These are phyloP conservation scores for Cutaneotrichosporon curvatum DNA, from an alignment of 1,284 basidiomycete species.

Conservation along the genomic window DNA sequence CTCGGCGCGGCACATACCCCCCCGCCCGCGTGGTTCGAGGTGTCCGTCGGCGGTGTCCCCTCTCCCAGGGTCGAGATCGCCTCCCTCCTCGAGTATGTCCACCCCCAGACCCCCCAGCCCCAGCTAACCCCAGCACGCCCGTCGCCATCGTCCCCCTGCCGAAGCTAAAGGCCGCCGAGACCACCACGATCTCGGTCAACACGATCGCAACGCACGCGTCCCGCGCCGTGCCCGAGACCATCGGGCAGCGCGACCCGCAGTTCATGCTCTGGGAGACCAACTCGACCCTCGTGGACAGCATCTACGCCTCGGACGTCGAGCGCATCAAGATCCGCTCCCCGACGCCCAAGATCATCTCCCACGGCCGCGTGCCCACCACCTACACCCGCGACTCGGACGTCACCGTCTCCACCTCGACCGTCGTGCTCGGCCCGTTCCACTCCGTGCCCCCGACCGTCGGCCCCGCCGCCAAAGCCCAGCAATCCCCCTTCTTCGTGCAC, in stretches of 20 bases:
- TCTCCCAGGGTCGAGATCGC: too few species aligned
- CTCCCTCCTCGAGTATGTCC: too few species aligned
- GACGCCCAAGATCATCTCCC: conserved; percentile 60
- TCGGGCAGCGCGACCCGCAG: conserved; percentile 72
- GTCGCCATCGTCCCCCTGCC: conserved; percentile 32
- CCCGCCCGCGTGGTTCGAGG: conserved; percentile 71
- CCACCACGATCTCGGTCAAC: conserved; percentile 67
- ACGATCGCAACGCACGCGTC: conserved; percentile 68
- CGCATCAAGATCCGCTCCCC: conserved; percentile 79
- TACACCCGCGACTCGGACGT: conserved; percentile 42
- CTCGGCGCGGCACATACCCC: conserved; percentile 58
- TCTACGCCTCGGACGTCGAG: conserved; percentile 72
- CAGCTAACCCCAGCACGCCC: conserved; percentile 21
- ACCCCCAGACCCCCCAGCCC: too few species aligned
- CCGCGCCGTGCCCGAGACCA: conserved; percentile 64
- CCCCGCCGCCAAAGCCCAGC: conserved; percentile 49
- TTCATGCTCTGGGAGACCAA: conserved; percentile 68
- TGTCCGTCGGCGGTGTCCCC: conserved; percentile 50
- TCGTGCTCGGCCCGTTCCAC: conserved; percentile 83
- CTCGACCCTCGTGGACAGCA: conserved; percentile 61
- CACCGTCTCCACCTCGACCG: conserved; percentile 68
- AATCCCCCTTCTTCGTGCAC: conserved; percentile 65
- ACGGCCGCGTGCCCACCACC: conserved; percentile 50
- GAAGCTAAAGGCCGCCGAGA: conserved; percentile 50
- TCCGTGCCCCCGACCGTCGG: conserved; percentile 58